Evolutionary conservation across 331 rosid genomes (phyloP), one percentile per base, ranked within the genome.

Genomic region (Saraca asoca): DNA sequence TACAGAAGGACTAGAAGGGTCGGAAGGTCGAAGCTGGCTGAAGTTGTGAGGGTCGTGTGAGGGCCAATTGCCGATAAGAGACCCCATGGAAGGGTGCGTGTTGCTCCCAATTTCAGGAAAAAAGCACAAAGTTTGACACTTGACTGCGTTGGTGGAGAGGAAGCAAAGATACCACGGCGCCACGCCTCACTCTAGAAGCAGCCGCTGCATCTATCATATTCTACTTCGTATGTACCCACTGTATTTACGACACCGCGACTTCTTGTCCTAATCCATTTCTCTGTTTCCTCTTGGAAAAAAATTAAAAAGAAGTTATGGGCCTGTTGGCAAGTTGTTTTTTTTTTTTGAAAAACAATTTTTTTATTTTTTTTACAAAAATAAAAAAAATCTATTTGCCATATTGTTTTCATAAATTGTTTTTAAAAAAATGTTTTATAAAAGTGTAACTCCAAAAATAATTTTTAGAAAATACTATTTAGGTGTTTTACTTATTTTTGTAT

Each of bases 21-120:
- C 97, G 19, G 92, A 82, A 44, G 96, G 91, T 24, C 94, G 90
- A 65, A 90, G 84, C 74, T 87, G 95, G 81, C 91, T 93, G 88
- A 93, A 93, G 83, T 93, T 93, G 80, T 93, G 90, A 58, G 98
- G 95, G 81, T 93, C 87, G 42, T 78, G 76, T 3, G 98, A 90
- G 56, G 97, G 96, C 91, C 79, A 86, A 87, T 93, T 86, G 16
- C 97, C 95, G 44, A 90, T 85, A 44, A 81, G 19, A 70, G 95
- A 90, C 51, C 89, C 98, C 98, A 89, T 92, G 4, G 38, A 72
- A 64, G 44, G 74, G 34, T 16, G 45, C 7, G 10, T 72, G 43
- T 49, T 43, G 60, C 64, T 12, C 15, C 68, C 45, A 56, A 59
- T 49, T 70, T 56, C 45, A 62, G 75, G 62, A 38, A 68, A 51